A percentile compares a stretch with the other conserved stretches of the same genome.
phyloP scores from a whole-genome alignment of 164 flowering plant species.

The Buxus sempervirens region DNA sequence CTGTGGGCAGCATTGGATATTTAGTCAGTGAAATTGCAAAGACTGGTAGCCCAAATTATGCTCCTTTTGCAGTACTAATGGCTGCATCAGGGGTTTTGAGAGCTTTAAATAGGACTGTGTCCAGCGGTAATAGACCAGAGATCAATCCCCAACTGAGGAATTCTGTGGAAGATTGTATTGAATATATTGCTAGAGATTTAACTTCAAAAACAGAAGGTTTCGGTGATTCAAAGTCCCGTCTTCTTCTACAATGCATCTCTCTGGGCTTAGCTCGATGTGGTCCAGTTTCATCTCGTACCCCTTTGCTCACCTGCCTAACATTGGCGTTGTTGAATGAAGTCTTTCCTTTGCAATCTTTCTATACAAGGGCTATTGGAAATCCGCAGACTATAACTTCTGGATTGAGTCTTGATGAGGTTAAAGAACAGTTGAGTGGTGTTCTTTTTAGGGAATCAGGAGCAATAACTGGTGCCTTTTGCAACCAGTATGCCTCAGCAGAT shows the following conservation, averaged over 20 bases:
- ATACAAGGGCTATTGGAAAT: conserved; percentile 25
- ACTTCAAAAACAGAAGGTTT: conserved; percentile 28
- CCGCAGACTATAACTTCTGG: conserved; percentile 11
- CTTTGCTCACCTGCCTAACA: conserved; percentile 55
- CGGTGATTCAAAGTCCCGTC: conserved; percentile 8
- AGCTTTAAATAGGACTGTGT: conserved; percentile 39
- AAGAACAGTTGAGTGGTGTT: conserved; percentile 48
- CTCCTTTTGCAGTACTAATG: conserved; percentile 63
- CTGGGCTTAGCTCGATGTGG: conserved; percentile 72
- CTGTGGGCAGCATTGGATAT: conserved; percentile 36
- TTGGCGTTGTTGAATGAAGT: conserved; percentile 58
- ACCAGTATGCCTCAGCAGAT: conserved; percentile 59
- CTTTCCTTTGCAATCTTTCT: conserved; percentile 58
- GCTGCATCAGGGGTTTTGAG: conserved; percentile 72
- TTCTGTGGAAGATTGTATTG: conserved; percentile 55
- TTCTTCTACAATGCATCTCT: conserved; percentile 61
- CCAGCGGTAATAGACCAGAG: conserved; percentile 24
- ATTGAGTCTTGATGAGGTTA: conserved; percentile 30
- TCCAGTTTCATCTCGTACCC: conserved; percentile 31
- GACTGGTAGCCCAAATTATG: conserved; percentile 21
- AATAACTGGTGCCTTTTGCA: conserved; percentile 68
- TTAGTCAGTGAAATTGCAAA: conserved; percentile 28
- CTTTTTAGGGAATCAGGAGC: conserved; percentile 86
- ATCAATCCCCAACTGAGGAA: conserved; percentile 31
- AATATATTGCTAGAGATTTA: conserved; percentile 40